These are phyloP conservation scores for Ailanthus altissimus DNA, from an alignment of 345 rosid genomes.

Conservation along the genomic window DNA sequence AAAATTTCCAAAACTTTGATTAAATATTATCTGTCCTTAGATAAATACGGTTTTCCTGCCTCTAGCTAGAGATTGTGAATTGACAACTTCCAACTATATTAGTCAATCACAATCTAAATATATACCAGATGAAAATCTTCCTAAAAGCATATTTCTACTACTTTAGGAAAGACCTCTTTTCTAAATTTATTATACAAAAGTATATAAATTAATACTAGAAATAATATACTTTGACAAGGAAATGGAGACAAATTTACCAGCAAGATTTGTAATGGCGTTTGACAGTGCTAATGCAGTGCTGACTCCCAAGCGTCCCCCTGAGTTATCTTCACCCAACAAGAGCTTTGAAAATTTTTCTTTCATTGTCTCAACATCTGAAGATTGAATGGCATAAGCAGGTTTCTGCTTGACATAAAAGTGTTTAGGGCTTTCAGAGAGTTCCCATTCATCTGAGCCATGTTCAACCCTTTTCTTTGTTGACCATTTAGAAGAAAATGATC, in stretches of 20 bases:
- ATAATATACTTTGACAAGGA: conserved; percentile 4
- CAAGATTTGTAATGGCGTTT: conserved; percentile 81
- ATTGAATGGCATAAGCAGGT: conserved; percentile 40
- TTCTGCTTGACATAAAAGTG: conserved; percentile 58
- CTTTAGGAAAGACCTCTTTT: not conserved
- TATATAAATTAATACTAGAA: not conserved
- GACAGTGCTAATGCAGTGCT: conserved; percentile 79
- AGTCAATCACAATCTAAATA: not conserved
- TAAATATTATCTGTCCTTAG: not conserved
- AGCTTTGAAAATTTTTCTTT: conserved; percentile 84
- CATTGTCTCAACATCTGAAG: conserved; percentile 73
- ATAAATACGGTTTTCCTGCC: not conserved
- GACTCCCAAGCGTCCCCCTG: conserved; percentile 76
- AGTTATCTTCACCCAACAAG: conserved; percentile 80
- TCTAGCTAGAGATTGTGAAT: not conserved
- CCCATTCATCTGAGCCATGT: conserved; percentile 57
- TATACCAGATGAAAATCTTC: not conserved
- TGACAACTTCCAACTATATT: not conserved
- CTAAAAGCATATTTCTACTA: not conserved
- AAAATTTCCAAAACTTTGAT: not conserved
- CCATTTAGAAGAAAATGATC: conserved; percentile 91
- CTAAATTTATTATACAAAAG: not conserved
- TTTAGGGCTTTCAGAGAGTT: conserved; percentile 53
- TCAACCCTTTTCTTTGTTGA: conserved; percentile 53
- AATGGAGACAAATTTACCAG: conserved; percentile 49